These are phyloP conservation scores for Raphanus raphanistrum DNA, from an alignment of 345 rosid species.

Conservation along the genomic window DNA sequence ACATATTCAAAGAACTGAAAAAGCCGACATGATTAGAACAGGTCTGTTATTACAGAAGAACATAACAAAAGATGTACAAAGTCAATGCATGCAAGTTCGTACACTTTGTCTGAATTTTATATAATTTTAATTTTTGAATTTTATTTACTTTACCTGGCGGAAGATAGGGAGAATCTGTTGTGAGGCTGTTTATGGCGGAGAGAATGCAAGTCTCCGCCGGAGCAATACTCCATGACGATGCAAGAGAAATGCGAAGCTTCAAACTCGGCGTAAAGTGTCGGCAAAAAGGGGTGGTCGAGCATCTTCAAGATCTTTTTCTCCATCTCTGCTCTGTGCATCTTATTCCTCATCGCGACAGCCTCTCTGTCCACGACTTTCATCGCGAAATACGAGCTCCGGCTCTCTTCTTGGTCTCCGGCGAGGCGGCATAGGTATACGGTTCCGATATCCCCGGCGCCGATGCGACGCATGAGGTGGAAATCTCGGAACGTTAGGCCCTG, in stretches of 20 bases:
- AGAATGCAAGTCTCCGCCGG: conserved; percentile 90
- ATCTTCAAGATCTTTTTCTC: conserved; percentile 79
- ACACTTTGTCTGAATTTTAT: neutral
- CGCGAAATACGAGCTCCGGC: conserved; percentile 47
- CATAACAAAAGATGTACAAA: conserved; percentile 47
- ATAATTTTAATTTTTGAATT: neutral
- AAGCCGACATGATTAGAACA: conserved; percentile 52
- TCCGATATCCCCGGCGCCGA: conserved; percentile 92
- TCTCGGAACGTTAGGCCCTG: conserved; percentile 61
- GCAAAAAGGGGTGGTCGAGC: conserved; percentile 93
- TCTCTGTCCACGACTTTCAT: conserved; percentile 95
- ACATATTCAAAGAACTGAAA: conserved; percentile 31
- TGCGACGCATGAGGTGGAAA: conserved; percentile 65
- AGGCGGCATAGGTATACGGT: conserved; percentile 85
- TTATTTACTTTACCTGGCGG: conserved; percentile 56
- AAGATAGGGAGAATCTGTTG: conserved; percentile 62
- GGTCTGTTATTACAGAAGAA: conserved; percentile 34
- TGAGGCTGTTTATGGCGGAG: conserved; percentile 66
- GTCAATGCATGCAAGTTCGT: conserved; percentile 38
- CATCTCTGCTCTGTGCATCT: conserved; percentile 75
- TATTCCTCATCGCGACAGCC: conserved; percentile 66
- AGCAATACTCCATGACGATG: conserved; percentile 92
- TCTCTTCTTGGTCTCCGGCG: conserved; percentile 22
- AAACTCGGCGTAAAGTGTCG: conserved; percentile 82
- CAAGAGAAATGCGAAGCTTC: conserved; percentile 87